A percentile compares a stretch with the other conserved stretches of the same genome.
Conservation (phyloP, 306 rosid genomes). For the Trifolium dubium region DNA sequence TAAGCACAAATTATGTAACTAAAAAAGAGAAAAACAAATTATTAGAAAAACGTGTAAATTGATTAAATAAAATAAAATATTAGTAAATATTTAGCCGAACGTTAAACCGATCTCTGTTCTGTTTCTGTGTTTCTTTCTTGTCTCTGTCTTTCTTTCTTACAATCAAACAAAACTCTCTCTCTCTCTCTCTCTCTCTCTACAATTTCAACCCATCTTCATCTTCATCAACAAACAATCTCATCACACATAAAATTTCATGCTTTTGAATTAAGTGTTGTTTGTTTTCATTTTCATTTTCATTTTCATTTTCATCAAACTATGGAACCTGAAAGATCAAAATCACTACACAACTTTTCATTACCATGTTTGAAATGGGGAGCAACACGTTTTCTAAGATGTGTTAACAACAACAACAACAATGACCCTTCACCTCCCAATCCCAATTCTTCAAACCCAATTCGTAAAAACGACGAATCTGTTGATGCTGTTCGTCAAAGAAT, state of each 20-base stretch:
- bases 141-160: conserved; percentile 30
- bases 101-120: conserved; percentile 35
- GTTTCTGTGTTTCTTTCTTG: neutral
- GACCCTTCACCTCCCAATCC: conserved; percentile 43
- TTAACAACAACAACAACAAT: conserved; percentile 32
- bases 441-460: conserved; percentile 20
- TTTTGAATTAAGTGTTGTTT: neutral
- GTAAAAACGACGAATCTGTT: conserved; percentile 33
- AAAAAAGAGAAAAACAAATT: too few relatives aligned
- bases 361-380: conserved; percentile 68
- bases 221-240: neutral
- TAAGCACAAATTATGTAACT: too few relatives aligned
- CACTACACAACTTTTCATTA: conserved; percentile 66
- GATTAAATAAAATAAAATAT: neutral
- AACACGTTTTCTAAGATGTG: conserved; percentile 55
- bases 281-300: neutral
- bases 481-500: conserved; percentile 42
- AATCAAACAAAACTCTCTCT: conserved; percentile 14
- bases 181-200: conserved; percentile 1
- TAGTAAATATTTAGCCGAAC: conserved; percentile 36
- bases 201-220: conserved; percentile 5
- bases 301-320: neutral
- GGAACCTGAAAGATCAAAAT: conserved; percentile 60
- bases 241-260: too few relatives aligned
- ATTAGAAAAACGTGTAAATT: neutral